Evolutionary conservation across 495 filamentous ascomycete genomes (phyloP), one percentile per base, ranked within the genome.

Genomic region (Lasiosphaeria ovina): DNA sequence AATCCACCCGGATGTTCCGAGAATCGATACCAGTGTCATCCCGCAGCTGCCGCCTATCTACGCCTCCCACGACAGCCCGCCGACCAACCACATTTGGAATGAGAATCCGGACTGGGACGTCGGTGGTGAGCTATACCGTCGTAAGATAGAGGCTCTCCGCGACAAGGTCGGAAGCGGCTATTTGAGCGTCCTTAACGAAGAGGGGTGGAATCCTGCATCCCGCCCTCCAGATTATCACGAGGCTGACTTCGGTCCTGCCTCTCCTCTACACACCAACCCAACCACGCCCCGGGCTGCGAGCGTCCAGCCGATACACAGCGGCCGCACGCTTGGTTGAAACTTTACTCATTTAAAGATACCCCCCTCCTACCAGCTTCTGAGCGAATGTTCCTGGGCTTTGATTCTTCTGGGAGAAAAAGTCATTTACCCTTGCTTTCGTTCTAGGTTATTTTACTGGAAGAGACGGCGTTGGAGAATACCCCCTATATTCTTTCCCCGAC

Each of bases 81-180:
- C 79, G 31, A 63, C 71, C 35, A 62, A 71, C 17, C 65, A 74
- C 47, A 63, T 71, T 47, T 77, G 77, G 67, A 77, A 71, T 33
- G 78, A 81, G 47, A 72, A 70, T 35, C 76, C 80, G 57, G 80
- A 89, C 56, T 89, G 89, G 83, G 83, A 84, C 54, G 75, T 86
- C 49, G 85, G 85, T 54, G 87, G 88, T 52, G 91, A 96, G 66
- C 77, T 91, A 6, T 97, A 93, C 71, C 84, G 85, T 44, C 88
- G 88, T 71, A 92, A 92, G 65, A 84, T 98, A 51, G 91, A 94
- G 72, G 88, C 88, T 11, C 75, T 97, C 16, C 88, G 89, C 47
- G 87, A 87, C 64, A 90, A 96, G 61, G 85, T 95, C 54, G 90
- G 91, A 40, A 88, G 84, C 62, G 87, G 85, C 52, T 98, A 95